Conservation (phyloP, 345 rosid genomes). For the Boechera divaricarpa region DNA sequence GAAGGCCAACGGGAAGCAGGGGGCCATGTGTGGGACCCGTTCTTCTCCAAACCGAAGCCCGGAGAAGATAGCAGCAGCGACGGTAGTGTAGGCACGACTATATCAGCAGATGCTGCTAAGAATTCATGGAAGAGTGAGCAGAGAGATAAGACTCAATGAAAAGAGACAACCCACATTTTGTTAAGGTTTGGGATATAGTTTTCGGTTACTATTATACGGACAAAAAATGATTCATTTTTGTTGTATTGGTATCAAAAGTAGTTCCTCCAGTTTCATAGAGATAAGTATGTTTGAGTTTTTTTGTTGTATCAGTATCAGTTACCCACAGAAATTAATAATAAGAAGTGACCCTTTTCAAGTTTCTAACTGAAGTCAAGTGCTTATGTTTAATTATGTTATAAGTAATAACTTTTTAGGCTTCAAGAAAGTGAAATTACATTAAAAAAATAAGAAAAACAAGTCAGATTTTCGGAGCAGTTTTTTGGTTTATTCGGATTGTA, state of each 20-base stretch:
- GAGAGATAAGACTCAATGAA: slow-evolving; percentile 56
- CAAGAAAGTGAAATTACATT: background rate
- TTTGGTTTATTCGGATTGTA: background rate
- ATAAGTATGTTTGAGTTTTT: slow-evolving; percentile 23
- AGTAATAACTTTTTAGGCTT: background rate
- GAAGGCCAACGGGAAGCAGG: slow-evolving; percentile 82
- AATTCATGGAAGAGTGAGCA: slow-evolving; percentile 90
- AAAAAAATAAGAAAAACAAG: too few relatives aligned
- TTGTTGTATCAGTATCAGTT: slow-evolving; percentile 31
- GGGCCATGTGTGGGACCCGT: slow-evolving; percentile 89
- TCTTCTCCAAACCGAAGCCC: slow-evolving; percentile 86
- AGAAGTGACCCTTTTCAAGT: background rate
- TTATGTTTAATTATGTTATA: background rate
- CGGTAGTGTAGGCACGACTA: slow-evolving; percentile 51
- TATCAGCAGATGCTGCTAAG: slow-evolving; percentile 76
- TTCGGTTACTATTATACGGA: slow-evolving; percentile 37
- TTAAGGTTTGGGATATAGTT: slow-evolving; percentile 38
- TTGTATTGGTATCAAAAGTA: slow-evolving; percentile 35
- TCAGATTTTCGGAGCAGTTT: too few relatives aligned
- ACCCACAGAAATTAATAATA: slow-evolving; percentile 35
- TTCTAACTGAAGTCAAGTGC: background rate
- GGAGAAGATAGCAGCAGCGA: slow-evolving; percentile 47
- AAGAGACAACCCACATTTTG: slow-evolving; percentile 27
- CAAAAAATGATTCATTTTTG: slow-evolving; percentile 25
- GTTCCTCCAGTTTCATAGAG: slow-evolving; percentile 39